These are phyloP conservation scores for Erysimum cheiranthoides DNA, from an alignment of 345 rosid species.

Conservation along the genomic window DNA sequence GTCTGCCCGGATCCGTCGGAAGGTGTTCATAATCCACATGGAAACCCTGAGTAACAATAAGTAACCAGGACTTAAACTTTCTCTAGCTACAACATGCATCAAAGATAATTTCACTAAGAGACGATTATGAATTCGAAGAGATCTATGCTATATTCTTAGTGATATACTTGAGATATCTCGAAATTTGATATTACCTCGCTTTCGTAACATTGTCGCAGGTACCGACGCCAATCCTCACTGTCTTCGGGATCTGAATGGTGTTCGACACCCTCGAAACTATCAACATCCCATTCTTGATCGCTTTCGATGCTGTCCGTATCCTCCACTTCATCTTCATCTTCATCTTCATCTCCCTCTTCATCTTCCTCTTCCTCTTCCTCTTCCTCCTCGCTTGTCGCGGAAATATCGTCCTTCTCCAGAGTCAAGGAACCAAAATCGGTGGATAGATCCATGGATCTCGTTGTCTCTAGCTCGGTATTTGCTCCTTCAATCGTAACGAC, in stretches of 20 bases:
- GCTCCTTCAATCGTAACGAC: not conserved
- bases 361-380: not conserved
- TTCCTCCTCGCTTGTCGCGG: not conserved
- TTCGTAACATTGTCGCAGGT: not conserved
- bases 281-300: slow-evolving; percentile 12
- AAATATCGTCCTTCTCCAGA: not conserved
- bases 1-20: not conserved
- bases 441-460: not conserved
- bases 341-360: not conserved
- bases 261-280: not conserved
- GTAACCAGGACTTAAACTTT: not conserved
- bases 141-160: too few species aligned
- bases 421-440: not conserved
- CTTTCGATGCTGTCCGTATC: not conserved
- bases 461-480: not conserved
- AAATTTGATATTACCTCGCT: not conserved
- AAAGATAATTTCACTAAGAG: too few species aligned
- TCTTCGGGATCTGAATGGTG: not conserved
- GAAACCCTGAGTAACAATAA: not conserved
- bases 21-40: not conserved
- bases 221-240: not conserved
- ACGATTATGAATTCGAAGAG: too few species aligned
- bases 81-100: not conserved
- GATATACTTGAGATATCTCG: too few species aligned
- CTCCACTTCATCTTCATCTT: not conserved